phyloP scores from a whole-genome alignment of 768 basidiomycete species.

The Porpolomopsis calyptriformis region DNA sequence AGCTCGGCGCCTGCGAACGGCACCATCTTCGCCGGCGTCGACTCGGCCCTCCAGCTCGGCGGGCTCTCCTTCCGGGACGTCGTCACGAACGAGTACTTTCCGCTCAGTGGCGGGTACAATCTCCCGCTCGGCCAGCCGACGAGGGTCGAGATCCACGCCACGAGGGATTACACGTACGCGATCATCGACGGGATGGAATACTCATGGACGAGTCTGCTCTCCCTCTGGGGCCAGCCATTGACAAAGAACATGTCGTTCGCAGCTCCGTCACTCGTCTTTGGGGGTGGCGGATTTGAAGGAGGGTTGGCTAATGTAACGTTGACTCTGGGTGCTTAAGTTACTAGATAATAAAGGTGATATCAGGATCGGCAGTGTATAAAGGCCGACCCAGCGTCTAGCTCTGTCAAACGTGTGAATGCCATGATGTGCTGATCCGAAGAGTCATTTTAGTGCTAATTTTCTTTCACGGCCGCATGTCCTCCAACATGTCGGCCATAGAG shows the following conservation, averaged over 20 bases:
- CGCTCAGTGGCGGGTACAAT: constrained; percentile 17
- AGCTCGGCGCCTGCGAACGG: constrained; percentile 13
- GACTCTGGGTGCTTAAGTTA: background rate
- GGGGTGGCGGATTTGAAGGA: constrained; percentile 22
- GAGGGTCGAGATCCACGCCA: constrained; percentile 28
- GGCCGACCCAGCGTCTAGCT: no score
- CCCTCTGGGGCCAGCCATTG: constrained; percentile 31
- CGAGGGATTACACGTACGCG: constrained; percentile 25
- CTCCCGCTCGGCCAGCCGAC: constrained; percentile 23
- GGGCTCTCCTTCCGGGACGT: constrained; percentile 31
- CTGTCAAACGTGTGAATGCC: no score
- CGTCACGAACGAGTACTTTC: constrained; percentile 22
- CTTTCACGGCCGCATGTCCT: no score
- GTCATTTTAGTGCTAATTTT: no score
- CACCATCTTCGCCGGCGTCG: constrained; percentile 25
- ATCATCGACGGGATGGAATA: constrained; percentile 18
- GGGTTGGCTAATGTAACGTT: constrained; percentile 1
- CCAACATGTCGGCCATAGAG: no score
- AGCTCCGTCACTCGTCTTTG: constrained; percentile 27
- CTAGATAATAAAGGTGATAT: no score
- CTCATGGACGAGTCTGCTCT: constrained; percentile 28
- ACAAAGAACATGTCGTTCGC: constrained; percentile 35
- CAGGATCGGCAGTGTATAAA: no score
- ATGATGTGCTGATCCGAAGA: no score
- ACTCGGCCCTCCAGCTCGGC: constrained; percentile 25